phyloP scores from a whole-genome alignment of 768 basidiomycete genomes.

The Brasilioporus rufonigricans region DNA sequence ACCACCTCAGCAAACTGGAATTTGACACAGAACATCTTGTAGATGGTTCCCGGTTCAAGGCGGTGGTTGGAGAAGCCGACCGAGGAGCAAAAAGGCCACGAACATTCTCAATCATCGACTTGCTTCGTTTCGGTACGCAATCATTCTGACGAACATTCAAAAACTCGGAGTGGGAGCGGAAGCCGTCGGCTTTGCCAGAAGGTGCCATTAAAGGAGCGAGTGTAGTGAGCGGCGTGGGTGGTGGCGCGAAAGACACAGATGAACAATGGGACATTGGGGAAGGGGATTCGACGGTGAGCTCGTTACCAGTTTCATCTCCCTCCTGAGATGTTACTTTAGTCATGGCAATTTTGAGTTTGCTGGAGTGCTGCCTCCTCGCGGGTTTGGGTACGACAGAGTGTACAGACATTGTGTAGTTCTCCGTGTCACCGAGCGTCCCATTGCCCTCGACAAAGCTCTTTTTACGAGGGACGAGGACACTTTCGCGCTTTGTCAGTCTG shows the following conservation, averaged over 20 bases:
- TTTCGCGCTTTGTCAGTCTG: slow-evolving; percentile 65
- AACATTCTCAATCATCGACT: slow-evolving; percentile 62
- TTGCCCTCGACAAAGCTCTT: slow-evolving; percentile 43
- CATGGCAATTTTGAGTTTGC: slow-evolving; percentile 29
- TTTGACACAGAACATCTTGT: slow-evolving; percentile 27
- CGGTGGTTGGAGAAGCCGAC: slow-evolving; percentile 38
- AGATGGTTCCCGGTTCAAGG: slow-evolving; percentile 29
- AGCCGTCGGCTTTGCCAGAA: slow-evolving; percentile 10
- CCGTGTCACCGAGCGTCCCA: slow-evolving; percentile 15
- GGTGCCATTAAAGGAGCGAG: slow-evolving; percentile 15
- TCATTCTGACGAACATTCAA: slow-evolving; percentile 22
- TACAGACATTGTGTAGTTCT: slow-evolving; percentile 4
- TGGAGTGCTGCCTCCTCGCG: slow-evolving; percentile 21
- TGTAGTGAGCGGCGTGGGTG: slow-evolving; percentile 22
- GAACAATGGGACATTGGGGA: slow-evolving; percentile 42
- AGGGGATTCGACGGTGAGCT: slow-evolving; percentile 28
- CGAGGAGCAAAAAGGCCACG: slow-evolving; percentile 56
- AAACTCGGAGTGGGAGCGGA: slow-evolving; percentile 28
- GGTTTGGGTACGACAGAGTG: slow-evolving; percentile 10
- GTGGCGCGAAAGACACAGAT: slow-evolving; percentile 29
- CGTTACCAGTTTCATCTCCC: slow-evolving; percentile 24
- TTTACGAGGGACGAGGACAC: slow-evolving; percentile 61
- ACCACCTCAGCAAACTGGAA: slow-evolving; percentile 43
- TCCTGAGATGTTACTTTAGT: slow-evolving; percentile 21
- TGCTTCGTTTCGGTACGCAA: slow-evolving; percentile 40